Evolutionary conservation across 2,329 filamentous ascomycete genomes (phyloP), one percentile per base, ranked within the genome.

Genomic region (Colletotrichum abscissum): DNA sequence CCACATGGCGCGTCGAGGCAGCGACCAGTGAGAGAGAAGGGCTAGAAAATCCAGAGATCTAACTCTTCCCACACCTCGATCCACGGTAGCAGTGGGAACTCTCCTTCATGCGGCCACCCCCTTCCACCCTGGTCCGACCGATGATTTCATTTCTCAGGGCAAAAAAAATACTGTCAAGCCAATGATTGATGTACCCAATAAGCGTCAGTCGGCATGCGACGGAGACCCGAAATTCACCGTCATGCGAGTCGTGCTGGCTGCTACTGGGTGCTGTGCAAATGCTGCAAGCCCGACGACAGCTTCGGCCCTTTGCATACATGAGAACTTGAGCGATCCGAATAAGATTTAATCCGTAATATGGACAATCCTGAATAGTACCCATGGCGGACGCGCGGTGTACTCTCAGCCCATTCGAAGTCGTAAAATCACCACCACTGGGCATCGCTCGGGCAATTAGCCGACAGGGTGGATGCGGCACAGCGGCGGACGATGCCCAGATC

Each of bases 51-150:
- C 42, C 65, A 72, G 26, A 72, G 69, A 72, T 72, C 69, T 72
- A 35, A 63, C 35, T 69, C 58, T 69, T 63, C 52, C 69, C 69
- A 69, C 58, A 72, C 69, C 66, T 69, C 69, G 69, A 72, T 72
- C 69, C 69, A 72, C 54, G 69, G 69, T 72, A 63, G 69, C 69
- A 72, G 65, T 58, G 65, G 58, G 49, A 72, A 68, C 62, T 63
- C 30, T 52, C 38, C 52, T 63, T 59, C 30, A 54, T 69, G 69
- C 65, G 42, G 28, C 58, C 69, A 72, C 65, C 49, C 69, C 64
- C 58, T 42, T 35, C 24, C 24, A 63, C 35, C 58, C 65, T 35
- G 19, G 69, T 69, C 58, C n/a, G 42, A 72, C 58, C n/a, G 42
- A 72, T 72, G 65, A 72, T 72, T 72, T 72, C 58, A 63, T 62